Conservation (phyloP, 805 yeast species). For the Priceomyces fermenticarens region DNA sequence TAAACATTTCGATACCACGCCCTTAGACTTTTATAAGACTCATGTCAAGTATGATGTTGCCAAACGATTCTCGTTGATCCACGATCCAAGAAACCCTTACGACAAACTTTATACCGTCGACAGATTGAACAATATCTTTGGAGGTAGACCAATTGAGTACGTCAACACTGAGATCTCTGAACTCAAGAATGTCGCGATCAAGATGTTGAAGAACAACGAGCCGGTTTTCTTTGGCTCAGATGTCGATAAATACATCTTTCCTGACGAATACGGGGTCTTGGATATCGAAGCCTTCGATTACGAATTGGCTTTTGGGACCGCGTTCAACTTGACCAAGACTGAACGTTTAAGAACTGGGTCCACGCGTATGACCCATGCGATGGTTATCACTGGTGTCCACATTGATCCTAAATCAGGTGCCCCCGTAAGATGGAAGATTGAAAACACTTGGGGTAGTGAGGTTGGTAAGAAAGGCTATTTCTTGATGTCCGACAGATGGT, state of each 20-base stretch:
- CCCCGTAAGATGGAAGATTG: slow-evolving; percentile 44
- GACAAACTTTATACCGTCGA: slow-evolving; percentile 66
- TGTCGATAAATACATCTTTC: slow-evolving; percentile 67
- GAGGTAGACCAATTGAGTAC: slow-evolving; percentile 68
- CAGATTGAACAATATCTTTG: slow-evolving; percentile 68
- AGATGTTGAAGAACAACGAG: slow-evolving; percentile 67
- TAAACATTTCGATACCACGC: slow-evolving; percentile 54
- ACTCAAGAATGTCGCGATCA: slow-evolving; percentile 59
- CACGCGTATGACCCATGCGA: slow-evolving; percentile 86
- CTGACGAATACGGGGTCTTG: slow-evolving; percentile 63
- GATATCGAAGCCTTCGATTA: slow-evolving; percentile 70
- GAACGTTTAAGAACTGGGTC: slow-evolving; percentile 69
- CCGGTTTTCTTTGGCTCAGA: slow-evolving; percentile 88
- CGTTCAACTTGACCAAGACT: slow-evolving; percentile 53
- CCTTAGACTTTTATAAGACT: slow-evolving; percentile 58
- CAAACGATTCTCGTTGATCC: slow-evolving; percentile 61
- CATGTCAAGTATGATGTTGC: slow-evolving; percentile 52
- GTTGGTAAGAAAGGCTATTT: slow-evolving; percentile 41
- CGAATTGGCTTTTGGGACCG: slow-evolving; percentile 52
- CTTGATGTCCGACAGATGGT: slow-evolving; percentile 44
- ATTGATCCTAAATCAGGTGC: slow-evolving; percentile 47
- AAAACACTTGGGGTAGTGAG: slow-evolving; percentile 43
- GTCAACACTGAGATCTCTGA: slow-evolving; percentile 62
- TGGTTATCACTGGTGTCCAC: slow-evolving; percentile 81
- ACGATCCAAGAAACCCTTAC: slow-evolving; percentile 79